Conservation (phyloP, 2,329 filamentous ascomycete species). For the Phialophora chinensis region DNA sequence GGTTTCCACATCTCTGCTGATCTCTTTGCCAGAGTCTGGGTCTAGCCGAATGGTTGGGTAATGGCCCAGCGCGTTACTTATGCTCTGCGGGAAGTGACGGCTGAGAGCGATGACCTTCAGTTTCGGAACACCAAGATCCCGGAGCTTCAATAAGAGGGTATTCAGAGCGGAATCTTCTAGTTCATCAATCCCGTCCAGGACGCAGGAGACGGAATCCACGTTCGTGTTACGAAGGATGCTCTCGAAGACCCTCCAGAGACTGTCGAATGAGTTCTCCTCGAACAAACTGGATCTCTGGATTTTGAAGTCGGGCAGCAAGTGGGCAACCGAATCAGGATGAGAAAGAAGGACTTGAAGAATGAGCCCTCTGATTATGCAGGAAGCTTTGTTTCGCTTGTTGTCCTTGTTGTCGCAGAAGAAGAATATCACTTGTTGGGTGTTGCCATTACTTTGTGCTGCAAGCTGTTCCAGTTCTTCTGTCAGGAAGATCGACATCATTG, state of each 20-base stretch:
- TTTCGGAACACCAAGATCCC: not conserved
- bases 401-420: constrained; percentile 42
- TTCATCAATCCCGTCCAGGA: constrained; percentile 12
- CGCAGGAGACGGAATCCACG: not conserved
- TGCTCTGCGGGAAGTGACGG: not conserved
- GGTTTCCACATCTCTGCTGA: constrained; percentile 16
- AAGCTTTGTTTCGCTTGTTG: constrained; percentile 39
- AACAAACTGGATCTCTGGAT: constrained; percentile 1
- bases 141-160: not conserved
- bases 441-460: constrained; percentile 20
- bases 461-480: constrained; percentile 36
- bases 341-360: constrained; percentile 38
- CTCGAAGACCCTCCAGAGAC: constrained; percentile 8
- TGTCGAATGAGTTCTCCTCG: constrained; percentile 7
- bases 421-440: constrained; percentile 33
- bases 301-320: constrained; percentile 4
- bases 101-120: constrained; percentile 9
- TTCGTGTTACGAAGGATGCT: not conserved
- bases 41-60: constrained; percentile 5
- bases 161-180: not conserved
- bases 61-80: not conserved
- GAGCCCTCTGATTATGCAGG: constrained; percentile 38
- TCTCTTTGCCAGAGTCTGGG: not conserved
- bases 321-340: not conserved
- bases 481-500: constrained; percentile 41